phyloP scores from a whole-genome alignment of 2,329 filamentous ascomycete genomes.

The Trichoderma sp. region DNA sequence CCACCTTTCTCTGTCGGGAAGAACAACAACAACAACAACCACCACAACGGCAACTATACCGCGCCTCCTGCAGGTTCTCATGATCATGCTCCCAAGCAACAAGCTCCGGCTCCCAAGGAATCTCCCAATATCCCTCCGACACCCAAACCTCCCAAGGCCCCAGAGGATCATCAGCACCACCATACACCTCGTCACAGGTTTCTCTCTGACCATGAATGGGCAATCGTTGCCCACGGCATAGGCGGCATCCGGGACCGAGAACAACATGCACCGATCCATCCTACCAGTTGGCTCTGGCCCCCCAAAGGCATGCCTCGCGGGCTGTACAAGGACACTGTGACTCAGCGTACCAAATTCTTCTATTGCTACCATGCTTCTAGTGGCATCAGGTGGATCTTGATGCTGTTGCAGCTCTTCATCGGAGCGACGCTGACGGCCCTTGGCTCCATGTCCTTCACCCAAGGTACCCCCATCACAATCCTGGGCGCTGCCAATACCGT shows the following conservation, averaged over 20 bases:
- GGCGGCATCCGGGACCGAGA: conserved; percentile 53
- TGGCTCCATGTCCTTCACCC: conserved; percentile 45
- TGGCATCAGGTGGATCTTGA: conserved; percentile 48
- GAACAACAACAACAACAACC: background rate
- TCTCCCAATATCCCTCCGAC: background rate
- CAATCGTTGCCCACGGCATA: conserved; percentile 50
- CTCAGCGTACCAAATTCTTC: conserved; percentile 48
- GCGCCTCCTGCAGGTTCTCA: background rate
- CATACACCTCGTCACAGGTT: conserved; percentile 42
- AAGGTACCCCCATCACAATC: conserved; percentile 50
- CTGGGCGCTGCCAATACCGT: conserved; percentile 55
- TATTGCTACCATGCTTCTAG: conserved; percentile 50
- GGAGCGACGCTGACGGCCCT: conserved; percentile 55
- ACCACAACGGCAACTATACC: background rate
- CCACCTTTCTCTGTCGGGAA: conserved; percentile 24
- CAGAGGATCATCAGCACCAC: conserved; percentile 30
- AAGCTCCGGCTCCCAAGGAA: background rate
- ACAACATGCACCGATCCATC: conserved; percentile 46
- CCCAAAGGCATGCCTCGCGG: conserved; percentile 52
- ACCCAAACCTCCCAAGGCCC: conserved; percentile 22
- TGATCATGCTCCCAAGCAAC: background rate
- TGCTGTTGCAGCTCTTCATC: conserved; percentile 53
- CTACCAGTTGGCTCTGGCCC: conserved; percentile 49
- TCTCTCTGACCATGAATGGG: conserved; percentile 50
- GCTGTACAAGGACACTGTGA: conserved; percentile 53